Conservation (phyloP, 306 rosid species). For the Psophocarpus tetragonolobus region DNA sequence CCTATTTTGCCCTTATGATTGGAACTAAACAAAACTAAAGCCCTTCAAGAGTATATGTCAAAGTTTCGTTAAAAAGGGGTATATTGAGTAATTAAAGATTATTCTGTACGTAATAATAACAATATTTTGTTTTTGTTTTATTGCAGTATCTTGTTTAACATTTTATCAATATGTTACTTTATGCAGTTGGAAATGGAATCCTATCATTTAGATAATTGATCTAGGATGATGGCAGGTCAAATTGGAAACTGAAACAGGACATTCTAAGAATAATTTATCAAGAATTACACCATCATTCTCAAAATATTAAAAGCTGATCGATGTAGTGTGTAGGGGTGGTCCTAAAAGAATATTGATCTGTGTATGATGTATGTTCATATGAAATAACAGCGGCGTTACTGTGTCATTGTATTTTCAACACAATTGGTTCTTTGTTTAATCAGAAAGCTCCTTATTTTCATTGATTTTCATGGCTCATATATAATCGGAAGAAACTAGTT, state of each 20-base stretch:
- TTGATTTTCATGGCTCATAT: not conserved
- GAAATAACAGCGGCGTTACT: not conserved
- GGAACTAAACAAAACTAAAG: conserved; percentile 4
- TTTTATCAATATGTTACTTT: not conserved
- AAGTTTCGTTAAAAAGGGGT: not conserved
- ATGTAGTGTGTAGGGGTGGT: not conserved
- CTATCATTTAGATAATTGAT: not conserved
- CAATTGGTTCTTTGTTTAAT: not conserved
- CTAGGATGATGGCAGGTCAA: not conserved
- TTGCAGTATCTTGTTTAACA: not conserved
- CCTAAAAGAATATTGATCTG: not conserved
- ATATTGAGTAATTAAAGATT: not conserved
- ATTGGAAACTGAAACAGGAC: not conserved
- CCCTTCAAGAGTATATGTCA: not conserved
- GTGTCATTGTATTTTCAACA: not conserved
- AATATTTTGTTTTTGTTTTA: not conserved
- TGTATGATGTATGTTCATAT: not conserved
- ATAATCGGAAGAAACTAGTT: not conserved
- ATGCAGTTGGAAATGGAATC: not conserved
- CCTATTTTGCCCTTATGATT: conserved; percentile 35
- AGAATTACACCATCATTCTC: not conserved
- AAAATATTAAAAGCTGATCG: not conserved
- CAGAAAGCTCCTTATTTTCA: not conserved
- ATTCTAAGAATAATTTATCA: not conserved
- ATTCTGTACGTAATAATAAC: not conserved